Percentiles rank a stretch among this genome's conserved stretches.
These are phyloP conservation scores for Capsicum rhomboideum DNA, from an alignment of 257 asterid genomes.

Conservation along the genomic window DNA sequence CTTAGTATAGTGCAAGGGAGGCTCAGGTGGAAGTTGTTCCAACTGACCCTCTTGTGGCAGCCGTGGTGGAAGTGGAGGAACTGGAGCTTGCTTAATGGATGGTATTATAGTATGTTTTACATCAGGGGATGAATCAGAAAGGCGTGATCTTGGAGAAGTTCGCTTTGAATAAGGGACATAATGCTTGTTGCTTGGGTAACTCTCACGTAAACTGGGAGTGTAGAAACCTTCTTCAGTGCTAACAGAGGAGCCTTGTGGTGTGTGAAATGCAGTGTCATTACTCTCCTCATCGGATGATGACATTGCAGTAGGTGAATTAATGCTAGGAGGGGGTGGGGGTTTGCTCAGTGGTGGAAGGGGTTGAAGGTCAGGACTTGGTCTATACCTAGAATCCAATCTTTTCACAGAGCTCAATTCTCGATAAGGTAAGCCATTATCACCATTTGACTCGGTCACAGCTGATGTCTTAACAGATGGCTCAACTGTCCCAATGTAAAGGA, in stretches of 20 bases:
- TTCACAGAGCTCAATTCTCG: slow-evolving; percentile 53
- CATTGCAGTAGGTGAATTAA: slow-evolving; percentile 79
- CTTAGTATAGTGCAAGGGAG: slow-evolving; percentile 15
- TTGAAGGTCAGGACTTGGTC: slow-evolving; percentile 98
- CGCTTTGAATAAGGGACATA: slow-evolving; percentile 62
- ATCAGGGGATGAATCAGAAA: slow-evolving; percentile 53
- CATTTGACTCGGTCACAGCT: slow-evolving; percentile 27
- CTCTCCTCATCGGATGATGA: slow-evolving; percentile 92
- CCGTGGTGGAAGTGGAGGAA: slow-evolving; percentile 29
- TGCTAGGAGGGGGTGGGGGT: slow-evolving; percentile 61
- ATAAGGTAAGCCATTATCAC: slow-evolving; percentile 54
- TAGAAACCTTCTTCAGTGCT: slow-evolving; percentile 47
- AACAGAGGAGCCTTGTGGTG: slow-evolving; percentile 81
- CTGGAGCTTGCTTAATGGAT: slow-evolving; percentile 50
- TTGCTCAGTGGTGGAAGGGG: slow-evolving; percentile 87
- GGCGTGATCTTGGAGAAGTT: slow-evolving; percentile 77
- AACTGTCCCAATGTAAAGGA: slow-evolving; percentile 88
- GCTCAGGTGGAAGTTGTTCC: slow-evolving; percentile 23
- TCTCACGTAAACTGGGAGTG: slow-evolving; percentile 43
- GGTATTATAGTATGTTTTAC: slow-evolving; percentile 56
- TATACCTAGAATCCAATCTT: slow-evolving; percentile 53
- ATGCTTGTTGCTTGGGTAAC: slow-evolving; percentile 14
- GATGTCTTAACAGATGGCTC: slow-evolving; percentile 56
- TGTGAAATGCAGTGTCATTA: slow-evolving; percentile 65
- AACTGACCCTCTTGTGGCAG: slow-evolving; percentile 13